Evolutionary conservation across 371 early-diverging fungal genomes (phyloP), one percentile per base, ranked within the genome.

Genomic region (Mortierella sp.): DNA sequence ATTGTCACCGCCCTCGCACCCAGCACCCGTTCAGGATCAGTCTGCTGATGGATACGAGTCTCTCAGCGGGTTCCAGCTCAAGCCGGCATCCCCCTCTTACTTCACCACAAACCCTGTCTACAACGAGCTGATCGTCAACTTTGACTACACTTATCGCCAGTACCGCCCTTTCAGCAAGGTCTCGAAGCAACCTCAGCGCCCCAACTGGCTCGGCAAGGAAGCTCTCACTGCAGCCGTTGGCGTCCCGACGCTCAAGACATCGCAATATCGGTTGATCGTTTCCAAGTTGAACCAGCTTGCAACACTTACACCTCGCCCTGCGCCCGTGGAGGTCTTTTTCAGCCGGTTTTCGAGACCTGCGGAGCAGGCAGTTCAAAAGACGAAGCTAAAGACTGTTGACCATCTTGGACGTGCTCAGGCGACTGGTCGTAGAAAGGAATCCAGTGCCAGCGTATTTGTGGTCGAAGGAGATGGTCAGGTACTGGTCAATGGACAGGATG

Each of bases 51-150:
- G 54, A 13, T 68, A 76, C 58, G 41, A 59, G 22, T 21, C 65
- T 22, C 41, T 76, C 43, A 54, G 43, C 14, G 76, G 69, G 7
- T 76, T 76, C 60, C 68, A 68, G 45, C 57, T 57, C 43, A 87
- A 88, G 50, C 94, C 94, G 4, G 81, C 79, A 34, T 88, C 92
- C 9, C 77, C 89, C 3, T 90, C 94, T 9, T 97, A 96, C 80
- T 97, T 97, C 71, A 95, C 95, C 28, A 93, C 93, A 3, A 93
- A 94, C 76, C 90, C 91, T 60, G 83, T 84, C 55, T 95, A 91
- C 84, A 90, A 90, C 66, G 89, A 91, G 54, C 81, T 91, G 28
- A 67, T 95, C 14, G 89, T 90, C 47, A 85, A 87, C 8, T 68
- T 95, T 41, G 91, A 93, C 71, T 82, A 83, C 16, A 79, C 92